Evolutionary conservation across 1,284 basidiomycete genomes (phyloP).

Genomic region (Ceratobasidium sp.): DNA sequence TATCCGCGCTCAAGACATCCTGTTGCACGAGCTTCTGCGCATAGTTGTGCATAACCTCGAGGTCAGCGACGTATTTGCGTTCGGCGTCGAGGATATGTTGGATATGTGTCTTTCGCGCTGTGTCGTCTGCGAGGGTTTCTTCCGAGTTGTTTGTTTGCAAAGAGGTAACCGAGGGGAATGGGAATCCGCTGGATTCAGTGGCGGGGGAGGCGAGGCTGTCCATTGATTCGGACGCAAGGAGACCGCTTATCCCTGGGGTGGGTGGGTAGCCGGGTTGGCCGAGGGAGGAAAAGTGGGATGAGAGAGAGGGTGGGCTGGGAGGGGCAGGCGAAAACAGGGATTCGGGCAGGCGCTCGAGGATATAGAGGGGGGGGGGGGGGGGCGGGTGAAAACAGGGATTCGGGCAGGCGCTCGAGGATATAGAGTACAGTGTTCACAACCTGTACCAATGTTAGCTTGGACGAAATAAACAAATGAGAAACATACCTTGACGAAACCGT

Average conservation of each 20-base stretch:
- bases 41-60: slow-evolving; percentile 92
- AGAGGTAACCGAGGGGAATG: slow-evolving; percentile 15
- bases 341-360: slow-evolving; percentile 83
- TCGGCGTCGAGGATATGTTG: slow-evolving; percentile 93
- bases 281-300: slow-evolving; percentile 29
- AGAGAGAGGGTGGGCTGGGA: slow-evolving; percentile 53
- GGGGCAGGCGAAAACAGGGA: slow-evolving; percentile 70
- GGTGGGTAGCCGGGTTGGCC: slow-evolving; percentile 40
- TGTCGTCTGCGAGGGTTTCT: slow-evolving; percentile 64
- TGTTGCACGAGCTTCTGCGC: slow-evolving; percentile 50
- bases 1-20: slow-evolving; percentile 63
- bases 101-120: slow-evolving; percentile 80
- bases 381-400: slow-evolving; percentile 70
- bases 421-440: slow-evolving; percentile 92
- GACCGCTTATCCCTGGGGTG: slow-evolving; percentile 29
- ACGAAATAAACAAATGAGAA: slow-evolving; percentile 28
- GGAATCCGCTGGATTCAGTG: slow-evolving; percentile 26
- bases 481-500: slow-evolving; percentile 92
- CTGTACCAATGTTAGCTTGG: slow-evolving; percentile 56
- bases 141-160: slow-evolving; percentile 55
- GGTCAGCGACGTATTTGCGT: slow-evolving; percentile 96
- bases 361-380: slow-evolving; percentile 67
- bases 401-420: slow-evolving; percentile 84
- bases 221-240: slow-evolving; percentile 62
- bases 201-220: slow-evolving; percentile 55